phyloP scores from a whole-genome alignment of 208 protist species.

The Wallacemonas sp. region DNA sequence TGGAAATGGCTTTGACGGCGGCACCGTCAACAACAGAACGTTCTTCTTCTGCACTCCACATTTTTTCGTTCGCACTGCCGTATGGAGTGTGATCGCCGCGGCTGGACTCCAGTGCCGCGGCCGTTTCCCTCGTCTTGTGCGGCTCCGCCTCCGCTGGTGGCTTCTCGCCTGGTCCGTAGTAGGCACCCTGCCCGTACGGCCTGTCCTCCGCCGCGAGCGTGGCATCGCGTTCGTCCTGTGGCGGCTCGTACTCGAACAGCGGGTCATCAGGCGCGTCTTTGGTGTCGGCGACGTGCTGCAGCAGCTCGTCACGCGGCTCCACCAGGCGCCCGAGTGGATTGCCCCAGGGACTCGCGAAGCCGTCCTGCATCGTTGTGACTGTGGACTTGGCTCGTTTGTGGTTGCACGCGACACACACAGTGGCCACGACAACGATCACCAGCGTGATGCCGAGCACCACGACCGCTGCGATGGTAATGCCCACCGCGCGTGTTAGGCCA shows the following conservation, averaged over 20 bases:
- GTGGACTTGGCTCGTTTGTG: not conserved
- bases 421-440: not conserved
- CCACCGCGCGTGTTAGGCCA: not conserved
- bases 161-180: not conserved
- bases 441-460: not conserved
- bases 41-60: constrained; percentile 3
- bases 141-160: not conserved
- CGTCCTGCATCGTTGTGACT: not conserved
- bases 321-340: not conserved
- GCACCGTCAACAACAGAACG: not conserved
- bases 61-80: not conserved
- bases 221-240: not conserved
- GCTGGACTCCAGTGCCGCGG: not conserved
- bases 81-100: constrained; percentile 1
- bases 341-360: not conserved
- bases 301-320: not conserved
- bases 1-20: not conserved
- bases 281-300: not conserved
- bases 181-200: too few species aligned
- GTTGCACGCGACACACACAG: not conserved
- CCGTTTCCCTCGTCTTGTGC: not conserved
- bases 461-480: not conserved
- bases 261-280: not conserved
- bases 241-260: constrained; percentile 6
- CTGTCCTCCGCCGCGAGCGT: too few species aligned